These are phyloP conservation scores for Fusarium nygamai DNA, from an alignment of 2,329 filamentous ascomycete genomes.

Conservation along the genomic window DNA sequence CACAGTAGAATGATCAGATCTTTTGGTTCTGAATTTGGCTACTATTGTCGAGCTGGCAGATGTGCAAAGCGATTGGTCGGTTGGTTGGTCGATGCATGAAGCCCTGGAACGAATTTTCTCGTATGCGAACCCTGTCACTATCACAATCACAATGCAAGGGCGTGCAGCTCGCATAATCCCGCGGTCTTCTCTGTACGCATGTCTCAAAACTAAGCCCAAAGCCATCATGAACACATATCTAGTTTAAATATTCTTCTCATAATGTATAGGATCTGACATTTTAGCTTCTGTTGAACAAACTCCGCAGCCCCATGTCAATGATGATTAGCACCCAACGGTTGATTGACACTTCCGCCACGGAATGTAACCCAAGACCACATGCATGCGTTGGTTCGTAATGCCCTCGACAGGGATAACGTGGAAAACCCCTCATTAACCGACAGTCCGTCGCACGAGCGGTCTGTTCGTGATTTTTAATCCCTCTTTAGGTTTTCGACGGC, in stretches of 20 bases:
- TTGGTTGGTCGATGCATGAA: background rate
- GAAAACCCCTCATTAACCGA: background rate
- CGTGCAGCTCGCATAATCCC: background rate
- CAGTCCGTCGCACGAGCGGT: background rate
- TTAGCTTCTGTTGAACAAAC: rapidly evolving
- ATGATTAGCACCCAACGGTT: background rate
- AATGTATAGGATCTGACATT: background rate
- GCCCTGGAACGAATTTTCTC: background rate
- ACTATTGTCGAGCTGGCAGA: too few species aligned
- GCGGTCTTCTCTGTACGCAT: rapidly evolving
- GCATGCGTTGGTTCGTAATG: background rate
- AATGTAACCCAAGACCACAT: background rate
- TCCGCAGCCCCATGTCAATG: background rate
- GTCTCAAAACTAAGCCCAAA: background rate
- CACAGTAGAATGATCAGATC: too few species aligned
- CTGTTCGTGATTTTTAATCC: background rate
- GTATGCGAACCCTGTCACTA: background rate
- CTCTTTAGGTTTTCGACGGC: background rate
- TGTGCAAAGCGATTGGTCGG: background rate
- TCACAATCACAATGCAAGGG: background rate
- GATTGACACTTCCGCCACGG: background rate
- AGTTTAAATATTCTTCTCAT: rapidly evolving
- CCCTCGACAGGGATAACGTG: background rate
- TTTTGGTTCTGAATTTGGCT: too few species aligned
- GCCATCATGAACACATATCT: background rate